A percentile compares a stretch with the other conserved stretches of the same genome.
These are phyloP conservation scores for Adansonia rubrostipa DNA, from an alignment of 441 rosid genomes.

Conservation along the genomic window DNA sequence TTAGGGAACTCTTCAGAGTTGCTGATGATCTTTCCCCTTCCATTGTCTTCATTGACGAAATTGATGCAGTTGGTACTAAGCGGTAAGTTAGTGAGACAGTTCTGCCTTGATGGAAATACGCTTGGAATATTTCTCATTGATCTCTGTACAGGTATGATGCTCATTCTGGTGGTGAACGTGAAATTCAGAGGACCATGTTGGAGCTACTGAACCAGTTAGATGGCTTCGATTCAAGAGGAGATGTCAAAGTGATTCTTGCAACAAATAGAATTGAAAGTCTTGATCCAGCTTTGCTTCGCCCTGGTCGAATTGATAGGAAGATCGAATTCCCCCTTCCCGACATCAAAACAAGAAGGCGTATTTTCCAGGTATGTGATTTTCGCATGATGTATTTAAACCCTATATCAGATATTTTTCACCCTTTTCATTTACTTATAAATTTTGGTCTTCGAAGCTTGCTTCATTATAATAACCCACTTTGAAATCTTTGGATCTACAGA, in stretches of 20 bases:
- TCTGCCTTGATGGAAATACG: neutral
- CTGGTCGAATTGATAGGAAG: slow-evolving; percentile 94
- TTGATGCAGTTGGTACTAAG: slow-evolving; percentile 88
- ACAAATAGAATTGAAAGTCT: slow-evolving; percentile 93
- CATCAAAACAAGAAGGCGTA: slow-evolving; percentile 91
- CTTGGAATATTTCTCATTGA: slow-evolving; percentile 6
- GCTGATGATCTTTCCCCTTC: slow-evolving; percentile 97
- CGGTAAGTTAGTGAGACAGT: neutral
- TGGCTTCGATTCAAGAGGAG: slow-evolving; percentile 97
- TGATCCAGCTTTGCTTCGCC: slow-evolving; percentile 97
- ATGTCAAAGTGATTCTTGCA: slow-evolving; percentile 96
- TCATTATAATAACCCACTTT: neutral
- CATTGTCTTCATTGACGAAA: slow-evolving; percentile 96
- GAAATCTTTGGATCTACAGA: slow-evolving; percentile 47
- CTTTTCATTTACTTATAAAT: neutral
- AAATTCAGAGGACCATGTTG: slow-evolving; percentile 97
- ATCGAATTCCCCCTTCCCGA: slow-evolving; percentile 98
- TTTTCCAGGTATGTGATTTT: slow-evolving; percentile 71
- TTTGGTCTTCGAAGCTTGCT: slow-evolving; percentile 34
- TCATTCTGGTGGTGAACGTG: slow-evolving; percentile 97
- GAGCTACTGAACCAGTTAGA: slow-evolving; percentile 93
- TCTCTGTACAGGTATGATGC: slow-evolving; percentile 74
- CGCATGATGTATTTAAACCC: slow-evolving; percentile 4
- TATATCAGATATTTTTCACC: neutral
- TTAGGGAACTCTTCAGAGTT: slow-evolving; percentile 93